A percentile compares a stretch with the other conserved stretches of the same genome.
phyloP scores from a whole-genome alignment of 129 eudicot genomes.

The Smallanthus sonchifolius region DNA sequence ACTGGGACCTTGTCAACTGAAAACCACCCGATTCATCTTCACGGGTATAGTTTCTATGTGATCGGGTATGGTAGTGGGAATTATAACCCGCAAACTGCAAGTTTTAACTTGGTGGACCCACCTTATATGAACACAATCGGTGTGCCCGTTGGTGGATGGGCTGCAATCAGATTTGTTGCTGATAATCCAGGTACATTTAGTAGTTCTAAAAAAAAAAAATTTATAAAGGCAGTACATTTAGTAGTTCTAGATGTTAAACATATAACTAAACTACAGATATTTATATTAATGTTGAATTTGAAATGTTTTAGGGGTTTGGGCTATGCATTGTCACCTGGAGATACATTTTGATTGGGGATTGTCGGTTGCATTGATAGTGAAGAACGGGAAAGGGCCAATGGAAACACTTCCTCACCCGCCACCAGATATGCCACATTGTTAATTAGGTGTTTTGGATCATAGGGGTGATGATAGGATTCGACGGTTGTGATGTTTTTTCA shows the following conservation, averaged over 20 bases:
- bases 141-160: conserved; percentile 91
- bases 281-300: neutral
- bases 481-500: conserved; percentile 17
- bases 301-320: conserved; percentile 65
- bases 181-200: conserved; percentile 66
- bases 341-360: conserved; percentile 71
- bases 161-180: conserved; percentile 67
- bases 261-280: neutral
- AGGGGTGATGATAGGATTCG: neutral
- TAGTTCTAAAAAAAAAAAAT: too few relatives aligned
- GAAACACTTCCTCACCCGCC: conserved; percentile 77
- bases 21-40: conserved; percentile 83
- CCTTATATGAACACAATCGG: conserved; percentile 80
- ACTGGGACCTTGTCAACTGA: conserved; percentile 71
- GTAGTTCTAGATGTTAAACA: neutral
- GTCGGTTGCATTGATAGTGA: conserved; percentile 53
- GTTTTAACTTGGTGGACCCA: conserved; percentile 67
- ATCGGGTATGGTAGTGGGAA: conserved; percentile 78
- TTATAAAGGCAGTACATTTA: conserved; percentile 29
- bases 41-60: conserved; percentile 74
- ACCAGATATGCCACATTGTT: conserved; percentile 63
- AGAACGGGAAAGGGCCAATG: conserved; percentile 58
- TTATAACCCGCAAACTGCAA: conserved; percentile 52
- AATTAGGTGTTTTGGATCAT: conserved; percentile 9
- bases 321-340: conserved; percentile 86